Evolutionary conservation across 2,329 filamentous ascomycete genomes (phyloP).

Genomic region (Colletotrichum caudatum): DNA sequence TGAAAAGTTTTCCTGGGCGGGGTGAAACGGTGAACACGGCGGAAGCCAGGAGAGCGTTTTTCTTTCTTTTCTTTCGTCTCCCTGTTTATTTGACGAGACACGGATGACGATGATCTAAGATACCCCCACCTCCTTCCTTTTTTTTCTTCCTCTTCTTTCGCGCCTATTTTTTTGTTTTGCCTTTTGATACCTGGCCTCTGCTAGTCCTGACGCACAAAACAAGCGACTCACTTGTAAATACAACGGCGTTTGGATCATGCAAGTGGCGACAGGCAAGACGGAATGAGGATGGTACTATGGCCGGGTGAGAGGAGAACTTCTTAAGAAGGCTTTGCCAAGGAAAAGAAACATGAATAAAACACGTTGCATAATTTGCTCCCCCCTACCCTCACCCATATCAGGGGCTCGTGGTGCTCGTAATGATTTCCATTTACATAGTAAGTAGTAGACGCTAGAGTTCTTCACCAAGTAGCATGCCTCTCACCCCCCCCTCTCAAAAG

Average conservation of each 20-base stretch:
- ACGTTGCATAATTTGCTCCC: too few species aligned
- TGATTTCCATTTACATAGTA: too few species aligned
- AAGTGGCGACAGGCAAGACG: not conserved
- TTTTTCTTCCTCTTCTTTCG: not conserved
- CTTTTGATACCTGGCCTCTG: not conserved
- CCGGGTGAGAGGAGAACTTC: not conserved
- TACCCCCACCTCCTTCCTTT: not conserved
- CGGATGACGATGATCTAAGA: conserved; percentile 3
- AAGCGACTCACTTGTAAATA: not conserved
- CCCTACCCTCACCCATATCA: too few species aligned
- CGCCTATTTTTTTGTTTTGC: not conserved
- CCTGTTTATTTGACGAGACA: not conserved
- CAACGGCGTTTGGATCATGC: not conserved
- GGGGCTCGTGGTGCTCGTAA: too few species aligned
- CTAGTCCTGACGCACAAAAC: not conserved
- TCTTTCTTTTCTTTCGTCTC: not conserved
- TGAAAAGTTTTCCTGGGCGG: too few species aligned
- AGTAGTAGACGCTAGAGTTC: not conserved
- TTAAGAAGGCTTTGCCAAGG: not conserved
- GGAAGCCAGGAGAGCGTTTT: not conserved
- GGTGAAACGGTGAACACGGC: too few species aligned
- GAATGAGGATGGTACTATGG: not conserved
- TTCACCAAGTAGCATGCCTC: not conserved
- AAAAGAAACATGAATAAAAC: not conserved
- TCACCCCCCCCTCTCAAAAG: not conserved